A percentile compares a stretch with the other conserved stretches of the same genome.
phyloP scores from a whole-genome alignment of 2,329 filamentous ascomycete species.

The Arthrobotrys sphaeroides region DNA sequence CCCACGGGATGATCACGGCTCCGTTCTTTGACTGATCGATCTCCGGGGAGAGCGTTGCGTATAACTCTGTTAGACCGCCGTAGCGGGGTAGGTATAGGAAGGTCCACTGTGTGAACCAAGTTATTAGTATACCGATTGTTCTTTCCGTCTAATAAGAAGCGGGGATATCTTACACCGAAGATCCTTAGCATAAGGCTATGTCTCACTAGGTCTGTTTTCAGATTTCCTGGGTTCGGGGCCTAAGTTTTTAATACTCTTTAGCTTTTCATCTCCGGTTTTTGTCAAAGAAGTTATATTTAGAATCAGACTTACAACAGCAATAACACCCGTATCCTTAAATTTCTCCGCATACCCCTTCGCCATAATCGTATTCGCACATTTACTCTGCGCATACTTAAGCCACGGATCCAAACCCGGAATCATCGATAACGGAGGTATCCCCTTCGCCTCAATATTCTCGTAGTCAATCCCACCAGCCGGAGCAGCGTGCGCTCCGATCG shows the following conservation, averaged over 20 bases:
- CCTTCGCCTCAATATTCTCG: slow-evolving; percentile 53
- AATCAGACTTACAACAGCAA: slow-evolving; percentile 60
- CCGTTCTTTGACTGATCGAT: slow-evolving; percentile 60
- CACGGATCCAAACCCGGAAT: slow-evolving; percentile 6
- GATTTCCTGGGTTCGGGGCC: slow-evolving; percentile 62
- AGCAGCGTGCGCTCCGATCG: slow-evolving; percentile 48
- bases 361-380: slow-evolving; percentile 59
- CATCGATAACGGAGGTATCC: slow-evolving; percentile 46
- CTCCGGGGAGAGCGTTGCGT: slow-evolving; percentile 59
- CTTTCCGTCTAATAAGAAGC: slow-evolving; percentile 11
- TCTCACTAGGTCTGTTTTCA: slow-evolving; percentile 61
- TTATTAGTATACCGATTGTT: no score
- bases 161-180: slow-evolving; percentile 48
- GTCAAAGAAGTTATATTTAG: no score
- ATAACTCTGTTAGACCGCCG: slow-evolving; percentile 61
- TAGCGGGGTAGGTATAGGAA: slow-evolving; percentile 59
- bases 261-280: no score
- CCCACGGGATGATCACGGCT: slow-evolving; percentile 65
- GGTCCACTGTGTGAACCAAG: slow-evolving; percentile 30
- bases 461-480: slow-evolving; percentile 56
- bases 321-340: slow-evolving; percentile 59
- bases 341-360: slow-evolving; percentile 58
- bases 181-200: slow-evolving; percentile 53
- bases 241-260: no score
- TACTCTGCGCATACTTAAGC: slow-evolving; percentile 60